phyloP scores from a whole-genome alignment of 2,329 filamentous ascomycete genomes.

The Aspergillus transmontanensis region DNA sequence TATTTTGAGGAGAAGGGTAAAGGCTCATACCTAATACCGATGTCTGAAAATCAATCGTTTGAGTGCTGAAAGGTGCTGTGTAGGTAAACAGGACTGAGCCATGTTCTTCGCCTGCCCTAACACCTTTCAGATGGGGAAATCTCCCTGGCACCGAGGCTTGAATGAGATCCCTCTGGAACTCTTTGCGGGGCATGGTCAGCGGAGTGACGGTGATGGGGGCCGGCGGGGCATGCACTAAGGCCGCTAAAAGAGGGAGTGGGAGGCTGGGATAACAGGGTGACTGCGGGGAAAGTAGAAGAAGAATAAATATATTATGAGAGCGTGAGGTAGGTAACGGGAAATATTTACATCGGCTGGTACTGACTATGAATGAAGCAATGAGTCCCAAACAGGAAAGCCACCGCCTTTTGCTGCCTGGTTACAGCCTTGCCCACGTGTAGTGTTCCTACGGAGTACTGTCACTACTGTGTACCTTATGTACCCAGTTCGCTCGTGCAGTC shows the following conservation, averaged over 20 bases:
- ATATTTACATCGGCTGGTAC: background rate
- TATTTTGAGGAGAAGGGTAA: slow-evolving; percentile 17
- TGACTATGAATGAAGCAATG: too few relatives aligned
- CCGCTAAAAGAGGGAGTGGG: background rate
- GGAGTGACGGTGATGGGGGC: too few relatives aligned
- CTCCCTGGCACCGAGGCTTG: slow-evolving; percentile 40
- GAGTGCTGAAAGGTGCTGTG: slow-evolving; percentile 30
- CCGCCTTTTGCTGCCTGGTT: too few relatives aligned
- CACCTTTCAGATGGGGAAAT: slow-evolving; percentile 52
- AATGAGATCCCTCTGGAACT: slow-evolving; percentile 64
- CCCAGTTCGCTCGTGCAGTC: too few relatives aligned
- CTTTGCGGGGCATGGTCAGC: slow-evolving; percentile 63
- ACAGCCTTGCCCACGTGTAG: too few relatives aligned
- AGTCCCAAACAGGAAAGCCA: too few relatives aligned
- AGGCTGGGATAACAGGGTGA: background rate
- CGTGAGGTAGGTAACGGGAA: background rate
- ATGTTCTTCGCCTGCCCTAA: slow-evolving; percentile 68
- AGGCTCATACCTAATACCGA: slow-evolving; percentile 42
- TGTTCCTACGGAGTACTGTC: too few relatives aligned
- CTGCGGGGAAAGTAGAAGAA: background rate
- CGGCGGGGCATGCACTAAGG: background rate
- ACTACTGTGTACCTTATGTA: too few relatives aligned
- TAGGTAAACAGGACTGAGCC: slow-evolving; percentile 70
- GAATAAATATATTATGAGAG: background rate
- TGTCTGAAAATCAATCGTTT: slow-evolving; percentile 39